These are phyloP conservation scores for Circinella minor DNA, from an alignment of 371 early-diverging fungal species.

Conservation along the genomic window DNA sequence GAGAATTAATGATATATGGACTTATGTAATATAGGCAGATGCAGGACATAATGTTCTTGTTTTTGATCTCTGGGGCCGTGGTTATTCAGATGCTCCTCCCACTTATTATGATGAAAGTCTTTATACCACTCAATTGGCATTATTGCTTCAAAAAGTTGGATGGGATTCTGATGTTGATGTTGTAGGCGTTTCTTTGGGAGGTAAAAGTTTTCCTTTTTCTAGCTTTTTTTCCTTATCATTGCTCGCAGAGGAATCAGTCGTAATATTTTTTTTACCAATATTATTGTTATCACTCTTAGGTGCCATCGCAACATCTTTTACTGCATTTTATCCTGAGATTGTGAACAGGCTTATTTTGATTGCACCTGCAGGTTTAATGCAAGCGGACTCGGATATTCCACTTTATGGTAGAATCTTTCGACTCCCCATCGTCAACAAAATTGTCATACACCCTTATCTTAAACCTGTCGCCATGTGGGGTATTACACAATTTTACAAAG, in stretches of 20 bases:
- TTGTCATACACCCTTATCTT: slow-evolving; percentile 16
- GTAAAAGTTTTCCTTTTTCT: slow-evolving; percentile 12
- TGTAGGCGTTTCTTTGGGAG: slow-evolving; percentile 60
- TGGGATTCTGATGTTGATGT: slow-evolving; percentile 47
- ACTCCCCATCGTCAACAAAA: slow-evolving; percentile 17
- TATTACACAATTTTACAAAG: slow-evolving; percentile 20
- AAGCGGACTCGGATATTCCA: slow-evolving; percentile 33
- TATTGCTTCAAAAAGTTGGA: slow-evolving; percentile 58
- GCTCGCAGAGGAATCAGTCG: too few species aligned
- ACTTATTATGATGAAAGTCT: slow-evolving; percentile 45
- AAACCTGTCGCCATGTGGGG: slow-evolving; percentile 17
- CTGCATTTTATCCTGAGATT: slow-evolving; percentile 52
- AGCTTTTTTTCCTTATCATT: too few species aligned
- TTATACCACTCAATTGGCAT: slow-evolving; percentile 52
- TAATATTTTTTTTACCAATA: not conserved
- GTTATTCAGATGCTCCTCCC: slow-evolving; percentile 56
- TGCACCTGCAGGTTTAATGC: slow-evolving; percentile 61
- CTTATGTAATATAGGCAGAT: slow-evolving; percentile 36
- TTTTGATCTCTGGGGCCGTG: slow-evolving; percentile 63
- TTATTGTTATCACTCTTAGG: slow-evolving; percentile 14
- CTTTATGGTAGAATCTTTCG: slow-evolving; percentile 29
- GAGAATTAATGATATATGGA: not conserved
- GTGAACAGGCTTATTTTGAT: slow-evolving; percentile 54
- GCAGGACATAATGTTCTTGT: slow-evolving; percentile 53
- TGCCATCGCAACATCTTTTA: slow-evolving; percentile 58